Evolutionary conservation across 148 eudicot species (phyloP).

Genomic region (Mesembryanthemum crystallinum): DNA sequence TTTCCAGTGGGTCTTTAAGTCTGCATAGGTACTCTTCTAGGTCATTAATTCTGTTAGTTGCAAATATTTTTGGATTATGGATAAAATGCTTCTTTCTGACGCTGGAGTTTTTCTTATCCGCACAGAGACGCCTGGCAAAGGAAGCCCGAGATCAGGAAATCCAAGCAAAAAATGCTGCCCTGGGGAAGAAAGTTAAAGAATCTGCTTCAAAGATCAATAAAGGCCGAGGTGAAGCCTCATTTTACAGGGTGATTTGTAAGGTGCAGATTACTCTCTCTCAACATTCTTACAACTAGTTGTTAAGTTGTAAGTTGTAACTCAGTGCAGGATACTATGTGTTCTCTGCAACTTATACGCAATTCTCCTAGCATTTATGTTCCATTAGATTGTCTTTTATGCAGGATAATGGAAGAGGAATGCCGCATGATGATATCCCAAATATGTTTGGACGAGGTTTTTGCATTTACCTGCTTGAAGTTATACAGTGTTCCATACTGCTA

Average conservation of each 20-base stretch:
- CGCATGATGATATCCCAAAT: slow-evolving; percentile 97
- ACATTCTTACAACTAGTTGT: background rate
- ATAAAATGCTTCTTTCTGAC: background rate
- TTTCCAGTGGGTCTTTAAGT: no score
- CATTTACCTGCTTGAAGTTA: background rate
- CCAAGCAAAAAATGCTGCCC: slow-evolving; percentile 78
- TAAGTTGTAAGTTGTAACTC: no score
- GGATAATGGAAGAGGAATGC: slow-evolving; percentile 99
- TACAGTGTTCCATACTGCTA: background rate
- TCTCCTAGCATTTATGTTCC: background rate
- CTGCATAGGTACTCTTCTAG: no score
- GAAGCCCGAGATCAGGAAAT: slow-evolving; percentile 82
- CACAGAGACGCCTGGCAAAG: slow-evolving; percentile 85
- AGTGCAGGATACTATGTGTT: background rate
- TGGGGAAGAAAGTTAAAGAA: slow-evolving; percentile 86
- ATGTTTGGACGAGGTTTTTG: slow-evolving; percentile 97
- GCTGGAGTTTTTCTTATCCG: background rate
- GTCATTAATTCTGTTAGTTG: no score
- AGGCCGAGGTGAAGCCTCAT: slow-evolving; percentile 96
- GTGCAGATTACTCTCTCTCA: slow-evolving; percentile 37
- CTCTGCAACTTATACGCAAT: background rate
- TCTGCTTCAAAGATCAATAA: slow-evolving; percentile 50
- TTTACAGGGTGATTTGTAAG: slow-evolving; percentile 94
- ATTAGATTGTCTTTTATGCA: slow-evolving; percentile 22
- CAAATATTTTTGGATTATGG: no score